phyloP scores from a whole-genome alignment of 768 basidiomycete species.

The Suillus americanus region DNA sequence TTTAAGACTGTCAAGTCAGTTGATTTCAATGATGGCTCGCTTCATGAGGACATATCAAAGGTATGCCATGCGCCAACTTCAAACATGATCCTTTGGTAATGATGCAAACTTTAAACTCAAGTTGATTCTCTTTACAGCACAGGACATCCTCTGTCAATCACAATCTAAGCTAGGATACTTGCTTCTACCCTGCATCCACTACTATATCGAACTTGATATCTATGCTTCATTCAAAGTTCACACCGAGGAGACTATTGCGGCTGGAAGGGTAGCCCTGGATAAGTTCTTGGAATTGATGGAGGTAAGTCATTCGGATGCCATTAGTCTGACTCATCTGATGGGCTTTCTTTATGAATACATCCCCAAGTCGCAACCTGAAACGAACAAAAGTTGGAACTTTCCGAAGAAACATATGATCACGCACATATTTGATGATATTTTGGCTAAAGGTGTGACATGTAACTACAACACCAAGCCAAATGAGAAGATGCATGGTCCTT shows the following conservation, averaged over 20 bases:
- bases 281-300: constrained; percentile 19
- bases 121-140: constrained; percentile 31
- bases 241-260: constrained; percentile 25
- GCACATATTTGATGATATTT: constrained; percentile 36
- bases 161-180: constrained; percentile 18
- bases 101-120: constrained; percentile 6
- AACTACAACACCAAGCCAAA: constrained; percentile 34
- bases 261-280: constrained; percentile 18
- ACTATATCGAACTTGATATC: constrained; percentile 33
- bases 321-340: too few relatives aligned
- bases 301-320: constrained; percentile 11
- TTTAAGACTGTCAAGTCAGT: constrained; percentile 26
- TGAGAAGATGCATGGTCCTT: constrained; percentile 28
- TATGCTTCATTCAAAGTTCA: constrained; percentile 32
- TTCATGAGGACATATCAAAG: constrained; percentile 38
- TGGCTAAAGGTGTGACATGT: constrained; percentile 27
- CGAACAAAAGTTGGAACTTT: constrained; percentile 30
- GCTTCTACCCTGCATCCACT: constrained; percentile 29
- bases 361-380: background rate
- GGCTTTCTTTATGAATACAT: background rate
- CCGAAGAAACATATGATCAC: constrained; percentile 32
- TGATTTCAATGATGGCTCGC: constrained; percentile 34
- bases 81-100: background rate
- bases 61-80: constrained; percentile 14
- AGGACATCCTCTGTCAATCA: constrained; percentile 19